Base-by-base conservation (phyloP, 345 rosid species). In the Laguncularia racemosa region DNA sequence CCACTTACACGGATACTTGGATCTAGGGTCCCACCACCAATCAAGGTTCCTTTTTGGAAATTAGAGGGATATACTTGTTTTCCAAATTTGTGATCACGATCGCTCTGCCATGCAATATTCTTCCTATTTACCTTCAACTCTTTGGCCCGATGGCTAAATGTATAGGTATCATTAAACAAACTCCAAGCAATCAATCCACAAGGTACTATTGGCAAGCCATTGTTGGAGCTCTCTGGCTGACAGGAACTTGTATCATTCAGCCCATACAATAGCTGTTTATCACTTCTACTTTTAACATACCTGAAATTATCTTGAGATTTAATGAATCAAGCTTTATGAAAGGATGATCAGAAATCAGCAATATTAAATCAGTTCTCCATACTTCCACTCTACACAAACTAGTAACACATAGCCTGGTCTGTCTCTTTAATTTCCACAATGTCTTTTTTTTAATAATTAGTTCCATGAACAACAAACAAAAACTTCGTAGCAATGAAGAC, bases 131-230 rank as follows among this genome's bases (percentile, higher is more conserved):
- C 73, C 50, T 50, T 66, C 64, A 88, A 56, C 64, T 83, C 66
- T 11, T 18, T 44, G 16, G 55, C 66, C 33, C 73, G 76, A 49
- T 81, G 90, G 62, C 64, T 55, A 73, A 88, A 80, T 46, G 59
- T 61, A 50, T 78, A 88, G 16, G 93, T 81, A 61, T 88, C 96
- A 55, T 88, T 88, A 76, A 88, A 88, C 69, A 88, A 76, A 80
- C 96, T 85, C 96, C 96, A 88, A 13, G 96, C 85, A 50, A 83
- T 71, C 62, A 88, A 68, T 65, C 96, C 96, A 59, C 96, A 88
- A 60, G 93, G 96, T 60, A 85, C 78, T 55, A 88, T 72, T 6
- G 86, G 88, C 16, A 65, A 74, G 57, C 79, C 84, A 64, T 85
- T 76, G 55, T 70, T 59, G 59, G 58, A 80, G 72, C 81, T 79